Evolutionary conservation across 176 grass and related monocot species (phyloP).

Genomic region (Avena sativa): DNA sequence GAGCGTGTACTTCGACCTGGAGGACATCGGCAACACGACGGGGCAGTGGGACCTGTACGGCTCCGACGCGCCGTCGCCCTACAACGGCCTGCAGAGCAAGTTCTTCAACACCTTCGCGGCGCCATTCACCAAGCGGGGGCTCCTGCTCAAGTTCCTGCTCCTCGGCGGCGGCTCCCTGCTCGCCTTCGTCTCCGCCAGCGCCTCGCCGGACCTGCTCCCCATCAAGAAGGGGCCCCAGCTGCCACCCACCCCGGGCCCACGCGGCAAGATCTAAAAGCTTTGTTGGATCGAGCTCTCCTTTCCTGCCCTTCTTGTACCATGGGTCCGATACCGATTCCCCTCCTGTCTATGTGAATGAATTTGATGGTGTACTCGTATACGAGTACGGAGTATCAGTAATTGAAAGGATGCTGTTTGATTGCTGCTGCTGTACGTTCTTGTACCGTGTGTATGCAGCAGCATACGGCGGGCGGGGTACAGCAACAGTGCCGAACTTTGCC

Average conservation of each 20-base stretch:
- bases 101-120: slow-evolving; percentile 97
- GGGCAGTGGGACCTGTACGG: slow-evolving; percentile 98
- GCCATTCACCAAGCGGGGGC: slow-evolving; percentile 93
- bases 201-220: slow-evolving; percentile 76
- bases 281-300: not conserved
- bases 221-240: slow-evolving; percentile 99
- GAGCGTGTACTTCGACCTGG: slow-evolving; percentile 98
- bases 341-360: not conserved
- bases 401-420: not conserved
- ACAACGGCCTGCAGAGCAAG: slow-evolving; percentile 96
- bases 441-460: not conserved
- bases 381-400: slow-evolving; percentile 40
- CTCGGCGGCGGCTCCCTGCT: slow-evolving; percentile 76
- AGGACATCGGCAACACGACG: slow-evolving; percentile 91
- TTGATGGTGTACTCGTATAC: slow-evolving; percentile 44
- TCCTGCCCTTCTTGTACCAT: not conserved
- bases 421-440: not conserved
- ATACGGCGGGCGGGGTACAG: not conserved
- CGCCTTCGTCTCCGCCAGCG: slow-evolving; percentile 75
- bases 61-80: slow-evolving; percentile 86
- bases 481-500: not conserved
- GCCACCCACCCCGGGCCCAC: slow-evolving; percentile 71
- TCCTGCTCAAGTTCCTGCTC: slow-evolving; percentile 97
- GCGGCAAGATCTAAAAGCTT: slow-evolving; percentile 78
- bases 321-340: not conserved